phyloP scores from a whole-genome alignment of 2,329 filamentous ascomycete species.

The Phialophora macrospora region DNA sequence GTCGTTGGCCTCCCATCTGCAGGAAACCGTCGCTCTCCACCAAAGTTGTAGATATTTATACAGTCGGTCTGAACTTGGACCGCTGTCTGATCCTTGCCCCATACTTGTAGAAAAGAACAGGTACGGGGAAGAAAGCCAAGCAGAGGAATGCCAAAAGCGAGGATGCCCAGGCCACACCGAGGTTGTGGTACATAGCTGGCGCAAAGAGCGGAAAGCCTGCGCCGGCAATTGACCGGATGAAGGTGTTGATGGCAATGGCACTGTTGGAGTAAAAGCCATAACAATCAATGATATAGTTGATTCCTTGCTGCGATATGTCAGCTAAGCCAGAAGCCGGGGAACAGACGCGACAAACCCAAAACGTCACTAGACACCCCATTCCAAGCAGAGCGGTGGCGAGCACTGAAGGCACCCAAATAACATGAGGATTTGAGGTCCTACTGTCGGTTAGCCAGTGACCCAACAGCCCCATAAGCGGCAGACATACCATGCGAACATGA shows the following conservation, averaged over 20 bases:
- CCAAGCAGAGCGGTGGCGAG: constrained; percentile 52
- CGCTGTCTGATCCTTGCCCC: constrained; percentile 52
- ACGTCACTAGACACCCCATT: constrained; percentile 51
- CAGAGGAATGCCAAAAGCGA: constrained; percentile 49
- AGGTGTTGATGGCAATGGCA: constrained; percentile 48
- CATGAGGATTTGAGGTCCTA: constrained; percentile 46
- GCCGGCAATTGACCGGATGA: constrained; percentile 45
- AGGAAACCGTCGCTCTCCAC: background rate
- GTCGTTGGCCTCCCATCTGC: background rate
- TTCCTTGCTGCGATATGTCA: constrained; percentile 41
- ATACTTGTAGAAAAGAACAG: constrained; percentile 56
- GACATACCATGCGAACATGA: constrained; percentile 55
- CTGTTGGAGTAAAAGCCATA: constrained; percentile 50
- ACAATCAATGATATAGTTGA: constrained; percentile 52
- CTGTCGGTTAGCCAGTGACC: background rate
- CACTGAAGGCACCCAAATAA: constrained; percentile 54
- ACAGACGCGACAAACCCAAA: constrained; percentile 39
- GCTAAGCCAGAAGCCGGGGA: background rate
- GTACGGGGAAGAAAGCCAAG: constrained; percentile 52
- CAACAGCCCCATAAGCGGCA: background rate
- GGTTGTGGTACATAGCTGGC: constrained; percentile 45
- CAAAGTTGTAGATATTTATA: background rate
- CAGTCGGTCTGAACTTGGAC: constrained; percentile 47
- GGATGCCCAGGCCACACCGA: constrained; percentile 49
- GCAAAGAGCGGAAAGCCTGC: constrained; percentile 43